Base-by-base conservation (phyloP, 2,329 filamentous ascomycete genomes). In the Trichoderma semiorbis region DNA sequence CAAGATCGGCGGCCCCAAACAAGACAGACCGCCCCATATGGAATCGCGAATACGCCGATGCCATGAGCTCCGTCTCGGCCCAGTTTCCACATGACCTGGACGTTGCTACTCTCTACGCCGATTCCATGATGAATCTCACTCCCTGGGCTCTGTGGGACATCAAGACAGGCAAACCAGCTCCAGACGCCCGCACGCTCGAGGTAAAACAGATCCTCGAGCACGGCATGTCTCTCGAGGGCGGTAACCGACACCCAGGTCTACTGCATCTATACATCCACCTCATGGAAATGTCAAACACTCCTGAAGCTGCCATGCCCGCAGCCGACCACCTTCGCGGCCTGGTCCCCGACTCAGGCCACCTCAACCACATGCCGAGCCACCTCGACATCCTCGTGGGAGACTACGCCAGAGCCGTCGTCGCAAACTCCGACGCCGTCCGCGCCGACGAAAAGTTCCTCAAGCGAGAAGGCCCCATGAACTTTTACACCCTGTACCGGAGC, bases 331-430 rank as follows among this genome's bases (percentile, higher is more conserved):
- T 94, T 12, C 88, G 91, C 26, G 85, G 84, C 11, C 84, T 93
- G 2, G 87, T 91, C 0, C 91, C 91, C 0, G 91, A 93, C 77
- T 85, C 88, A 0, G 92, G 91, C 0, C 92, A 94, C 78, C 81
- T 93, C 0, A 84, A 90, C 53, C 92, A 94, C 77, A 95, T 95
- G 93, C 92, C 92, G 0, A 89, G 89, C 0, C 93, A 95, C 78
- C 83, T 95, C 43, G 92, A 95, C 78, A 87, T 93, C 12, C 85
- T 94, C 0, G 87, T 90, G 32, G 93, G 93, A 14, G 88, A 94
- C 75, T 95, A 94, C 77, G 83, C 86, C 34, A 84, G 84, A 10
- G 91, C 91, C 5, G 89, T 94, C 66, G 82, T 83, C 1, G 90
- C 90, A 5, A 95, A 95, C 78, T 83, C 86, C 2, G 85, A 87